Evolutionary conservation across 331 rosid genomes (phyloP).

Genomic region (Quercus lobata): DNA sequence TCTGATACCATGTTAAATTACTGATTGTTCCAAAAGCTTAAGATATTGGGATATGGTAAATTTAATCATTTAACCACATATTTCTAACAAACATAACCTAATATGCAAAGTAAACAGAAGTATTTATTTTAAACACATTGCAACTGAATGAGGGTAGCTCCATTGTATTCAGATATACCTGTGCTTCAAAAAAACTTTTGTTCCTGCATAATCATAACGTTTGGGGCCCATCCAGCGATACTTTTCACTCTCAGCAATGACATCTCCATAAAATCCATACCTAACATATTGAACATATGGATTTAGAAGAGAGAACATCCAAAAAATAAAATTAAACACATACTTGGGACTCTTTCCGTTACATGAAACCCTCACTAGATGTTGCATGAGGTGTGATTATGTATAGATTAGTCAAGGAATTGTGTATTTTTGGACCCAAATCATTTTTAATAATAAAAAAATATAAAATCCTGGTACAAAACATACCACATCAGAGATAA

Average conservation of each 20-base stretch:
- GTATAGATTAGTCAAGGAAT: background rate
- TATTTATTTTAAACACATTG: background rate
- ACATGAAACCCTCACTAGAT: background rate
- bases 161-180: constrained; percentile 36
- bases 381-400: background rate
- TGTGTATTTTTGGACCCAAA: background rate
- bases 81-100: no score
- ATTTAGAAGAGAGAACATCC: constrained; percentile 3
- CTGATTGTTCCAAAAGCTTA: no score
- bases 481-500: background rate
- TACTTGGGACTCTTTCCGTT: background rate
- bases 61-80: no score
- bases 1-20: no score
- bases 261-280: constrained; percentile 98
- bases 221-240: constrained; percentile 97
- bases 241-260: constrained; percentile 88
- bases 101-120: background rate
- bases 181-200: constrained; percentile 80
- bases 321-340: background rate
- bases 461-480: background rate
- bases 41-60: no score
- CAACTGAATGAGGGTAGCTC: background rate
- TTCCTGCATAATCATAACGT: constrained; percentile 93
- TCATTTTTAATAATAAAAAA: background rate
- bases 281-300: constrained; percentile 32